Evolutionary conservation across 2,329 filamentous ascomycete species (phyloP).

Genomic region (Plenodomus tracheiphilus): DNA sequence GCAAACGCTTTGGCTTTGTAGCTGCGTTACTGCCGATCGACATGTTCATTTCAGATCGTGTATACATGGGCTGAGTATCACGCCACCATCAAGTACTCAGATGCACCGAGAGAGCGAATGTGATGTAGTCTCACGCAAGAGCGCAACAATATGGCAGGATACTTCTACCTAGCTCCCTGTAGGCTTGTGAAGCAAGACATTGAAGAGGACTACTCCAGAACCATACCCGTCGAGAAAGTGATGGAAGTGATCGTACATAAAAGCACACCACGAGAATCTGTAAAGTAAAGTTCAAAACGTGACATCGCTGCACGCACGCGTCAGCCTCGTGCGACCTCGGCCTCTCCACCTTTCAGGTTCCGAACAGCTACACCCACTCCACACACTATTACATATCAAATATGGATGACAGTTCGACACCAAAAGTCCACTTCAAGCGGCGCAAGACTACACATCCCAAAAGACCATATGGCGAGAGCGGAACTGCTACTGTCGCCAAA

Average conservation of each 20-base stretch:
- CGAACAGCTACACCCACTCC: not conserved
- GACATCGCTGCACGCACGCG: not conserved
- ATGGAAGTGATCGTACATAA: not conserved
- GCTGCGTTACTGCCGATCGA: no score
- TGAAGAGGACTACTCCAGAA: not conserved
- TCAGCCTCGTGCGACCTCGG: slow-evolving; percentile 5
- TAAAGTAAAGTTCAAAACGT: not conserved
- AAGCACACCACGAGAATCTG: not conserved
- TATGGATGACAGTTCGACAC: slow-evolving; percentile 10
- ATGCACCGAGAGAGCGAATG: not conserved
- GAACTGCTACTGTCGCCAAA: slow-evolving; percentile 3
- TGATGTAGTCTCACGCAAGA: not conserved
- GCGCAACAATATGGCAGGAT: no score
- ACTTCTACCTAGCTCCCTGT: no score
- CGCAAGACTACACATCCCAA: slow-evolving; percentile 34
- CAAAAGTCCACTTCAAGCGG: slow-evolving; percentile 36
- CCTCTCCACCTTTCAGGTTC: not conserved
- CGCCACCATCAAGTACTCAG: not conserved
- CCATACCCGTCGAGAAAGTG: not conserved
- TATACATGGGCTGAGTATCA: not conserved
- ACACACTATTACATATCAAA: not conserved
- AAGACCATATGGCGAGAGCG: slow-evolving; percentile 20
- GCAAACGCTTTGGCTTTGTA: not conserved
- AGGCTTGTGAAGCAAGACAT: not conserved
- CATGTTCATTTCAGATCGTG: not conserved